Percentiles rank a stretch among this genome's conserved stretches.
Conservation (phyloP, 345 rosid genomes). For the Geranium rotundifolium region DNA sequence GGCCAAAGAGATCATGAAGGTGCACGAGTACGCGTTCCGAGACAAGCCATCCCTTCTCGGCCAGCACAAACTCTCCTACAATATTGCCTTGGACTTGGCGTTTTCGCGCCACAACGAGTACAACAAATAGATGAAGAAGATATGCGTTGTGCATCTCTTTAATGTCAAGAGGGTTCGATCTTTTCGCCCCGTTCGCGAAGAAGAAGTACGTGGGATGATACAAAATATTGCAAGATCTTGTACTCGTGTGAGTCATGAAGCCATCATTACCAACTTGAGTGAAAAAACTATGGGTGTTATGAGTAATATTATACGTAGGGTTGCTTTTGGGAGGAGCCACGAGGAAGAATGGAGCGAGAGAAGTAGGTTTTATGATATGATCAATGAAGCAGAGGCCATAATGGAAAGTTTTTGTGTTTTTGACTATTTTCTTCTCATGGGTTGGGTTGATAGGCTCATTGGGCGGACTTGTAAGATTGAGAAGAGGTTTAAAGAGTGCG, state of each 20-base stretch:
- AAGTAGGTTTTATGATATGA: slow-evolving; percentile 22
- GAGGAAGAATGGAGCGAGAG: slow-evolving; percentile 25
- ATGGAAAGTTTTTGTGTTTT: slow-evolving; percentile 21
- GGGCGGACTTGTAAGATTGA: slow-evolving; percentile 20
- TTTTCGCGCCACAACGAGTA: slow-evolving; percentile 13
- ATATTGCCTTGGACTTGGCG: slow-evolving; percentile 23
- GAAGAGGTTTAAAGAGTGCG: slow-evolving; percentile 17
- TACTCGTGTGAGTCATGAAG: slow-evolving; percentile 10
- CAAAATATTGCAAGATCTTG: no score
- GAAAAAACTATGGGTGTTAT: slow-evolving; percentile 20
- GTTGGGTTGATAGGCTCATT: slow-evolving; percentile 24
- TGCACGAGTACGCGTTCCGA: no score
- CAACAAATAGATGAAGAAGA: slow-evolving; percentile 22
- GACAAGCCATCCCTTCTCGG: no score
- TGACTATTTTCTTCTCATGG: slow-evolving; percentile 25
- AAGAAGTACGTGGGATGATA: no score
- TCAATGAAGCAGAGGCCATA: slow-evolving; percentile 25
- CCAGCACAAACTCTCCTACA: slow-evolving; percentile 14
- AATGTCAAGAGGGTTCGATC: slow-evolving; percentile 19
- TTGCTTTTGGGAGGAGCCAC: slow-evolving; percentile 25
- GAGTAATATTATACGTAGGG: slow-evolving; percentile 20
- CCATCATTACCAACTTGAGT: slow-evolving; percentile 18
- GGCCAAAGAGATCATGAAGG: no score
- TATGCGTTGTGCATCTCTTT: slow-evolving; percentile 22
- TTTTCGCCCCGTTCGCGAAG: slow-evolving; percentile 22